Conservation (phyloP, 176 grass and related monocot genomes). For the Musa beccarii region DNA sequence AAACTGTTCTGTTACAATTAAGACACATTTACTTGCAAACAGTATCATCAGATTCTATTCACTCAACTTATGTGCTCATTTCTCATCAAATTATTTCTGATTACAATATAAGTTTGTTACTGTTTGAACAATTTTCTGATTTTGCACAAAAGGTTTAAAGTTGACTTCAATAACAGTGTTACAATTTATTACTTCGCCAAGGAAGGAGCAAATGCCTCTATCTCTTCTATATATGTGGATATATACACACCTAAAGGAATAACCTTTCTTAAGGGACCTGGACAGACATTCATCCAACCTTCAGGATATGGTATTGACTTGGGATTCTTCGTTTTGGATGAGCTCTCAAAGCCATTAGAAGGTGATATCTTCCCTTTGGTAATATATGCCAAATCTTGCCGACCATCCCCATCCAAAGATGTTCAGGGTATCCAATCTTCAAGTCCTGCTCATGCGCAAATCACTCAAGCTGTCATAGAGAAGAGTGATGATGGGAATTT, state of each 20-base stretch:
- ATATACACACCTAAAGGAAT: conserved; percentile 36
- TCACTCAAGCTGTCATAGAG: conserved; percentile 86
- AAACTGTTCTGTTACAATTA: no score
- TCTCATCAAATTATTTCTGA: not conserved
- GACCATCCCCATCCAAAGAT: conserved; percentile 19
- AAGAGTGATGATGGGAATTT: conserved; percentile 46
- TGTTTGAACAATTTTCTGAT: not conserved
- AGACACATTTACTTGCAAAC: not conserved
- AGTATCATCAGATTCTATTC: not conserved
- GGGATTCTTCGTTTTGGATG: conserved; percentile 81
- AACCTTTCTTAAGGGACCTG: conserved; percentile 60
- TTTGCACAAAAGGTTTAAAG: not conserved
- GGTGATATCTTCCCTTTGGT: conserved; percentile 63
- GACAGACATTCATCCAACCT: conserved; percentile 73
- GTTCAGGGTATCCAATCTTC: not conserved
- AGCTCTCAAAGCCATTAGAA: conserved; percentile 57
- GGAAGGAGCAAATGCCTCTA: conserved; percentile 56
- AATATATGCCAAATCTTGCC: conserved; percentile 59
- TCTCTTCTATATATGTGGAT: conserved; percentile 47
- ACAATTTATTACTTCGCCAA: conserved; percentile 84
- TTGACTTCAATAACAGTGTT: conserved; percentile 40
- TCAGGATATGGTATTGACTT: conserved; percentile 76
- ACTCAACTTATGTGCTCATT: not conserved
- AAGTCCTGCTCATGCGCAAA: conserved; percentile 50
- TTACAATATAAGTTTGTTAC: not conserved